Evolutionary conservation across 2,329 filamentous ascomycete genomes (phyloP).

Genomic region (Calonectria multiphialidica): DNA sequence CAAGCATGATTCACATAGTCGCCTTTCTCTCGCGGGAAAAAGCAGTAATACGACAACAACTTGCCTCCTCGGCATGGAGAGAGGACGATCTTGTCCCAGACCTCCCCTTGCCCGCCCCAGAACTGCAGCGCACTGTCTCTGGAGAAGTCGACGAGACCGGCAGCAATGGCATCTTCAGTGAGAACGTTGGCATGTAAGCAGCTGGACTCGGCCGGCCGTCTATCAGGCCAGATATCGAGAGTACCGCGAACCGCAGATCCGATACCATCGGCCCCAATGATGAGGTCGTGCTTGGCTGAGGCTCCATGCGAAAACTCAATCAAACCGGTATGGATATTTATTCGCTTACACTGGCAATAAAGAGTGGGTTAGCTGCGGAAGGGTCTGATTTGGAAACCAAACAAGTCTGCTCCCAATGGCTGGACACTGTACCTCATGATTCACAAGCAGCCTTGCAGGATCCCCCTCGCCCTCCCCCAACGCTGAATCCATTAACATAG

Average conservation of each 20-base stretch:
- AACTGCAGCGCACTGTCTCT: slow-evolving; percentile 72
- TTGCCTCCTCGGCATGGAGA: slow-evolving; percentile 76
- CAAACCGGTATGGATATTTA: slow-evolving; percentile 63
- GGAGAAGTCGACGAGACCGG: slow-evolving; percentile 74
- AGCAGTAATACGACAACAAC: slow-evolving; percentile 77
- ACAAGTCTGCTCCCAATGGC: background rate
- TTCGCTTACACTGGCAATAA: slow-evolving; percentile 55
- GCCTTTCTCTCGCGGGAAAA: slow-evolving; percentile 64
- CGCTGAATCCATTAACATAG: slow-evolving; percentile 73
- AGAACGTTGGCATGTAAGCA: slow-evolving; percentile 75
- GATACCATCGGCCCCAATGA: slow-evolving; percentile 76
- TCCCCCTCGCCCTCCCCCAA: slow-evolving; percentile 64
- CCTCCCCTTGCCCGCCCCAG: slow-evolving; percentile 75
- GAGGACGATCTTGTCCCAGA: slow-evolving; percentile 78
- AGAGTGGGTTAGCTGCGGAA: background rate
- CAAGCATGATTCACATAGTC: slow-evolving; percentile 72
- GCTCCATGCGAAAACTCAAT: slow-evolving; percentile 67
- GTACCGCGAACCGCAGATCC: slow-evolving; percentile 71
- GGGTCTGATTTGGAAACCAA: background rate
- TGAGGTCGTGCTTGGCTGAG: slow-evolving; percentile 66
- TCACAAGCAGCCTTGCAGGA: slow-evolving; percentile 66
- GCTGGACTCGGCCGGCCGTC: slow-evolving; percentile 67
- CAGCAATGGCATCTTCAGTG: slow-evolving; percentile 68
- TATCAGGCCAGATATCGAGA: slow-evolving; percentile 70
- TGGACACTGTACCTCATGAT: slow-evolving; percentile 60